Evolutionary conservation across 2,329 filamentous ascomycete species (phyloP).

Genomic region (Pseudocercospora crystallina): DNA sequence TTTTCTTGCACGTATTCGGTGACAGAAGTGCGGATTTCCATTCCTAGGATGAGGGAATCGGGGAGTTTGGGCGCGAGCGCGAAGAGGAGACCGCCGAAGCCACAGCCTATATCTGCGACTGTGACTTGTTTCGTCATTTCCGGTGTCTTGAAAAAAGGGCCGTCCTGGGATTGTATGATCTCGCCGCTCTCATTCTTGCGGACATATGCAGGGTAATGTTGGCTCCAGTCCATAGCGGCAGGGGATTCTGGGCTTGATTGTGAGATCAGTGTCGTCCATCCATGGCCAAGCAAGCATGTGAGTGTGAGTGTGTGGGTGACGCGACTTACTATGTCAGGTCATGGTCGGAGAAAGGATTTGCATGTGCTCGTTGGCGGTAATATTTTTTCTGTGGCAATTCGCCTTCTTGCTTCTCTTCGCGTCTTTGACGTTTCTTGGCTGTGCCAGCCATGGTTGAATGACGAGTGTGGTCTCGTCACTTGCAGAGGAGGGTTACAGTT

Average conservation of each 20-base stretch:
- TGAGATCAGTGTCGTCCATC: conserved; percentile 18
- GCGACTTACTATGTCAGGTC: conserved; percentile 77
- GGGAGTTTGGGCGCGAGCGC: conserved; percentile 80
- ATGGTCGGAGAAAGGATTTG: conserved; percentile 97
- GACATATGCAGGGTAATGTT: conserved; percentile 72
- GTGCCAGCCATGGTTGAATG: conserved; percentile 34
- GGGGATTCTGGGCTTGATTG: conserved; percentile 70
- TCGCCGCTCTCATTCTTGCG: conserved; percentile 25
- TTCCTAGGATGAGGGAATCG: conserved; percentile 77
- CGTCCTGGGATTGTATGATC: conserved; percentile 1
- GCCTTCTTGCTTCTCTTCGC: conserved; percentile 47
- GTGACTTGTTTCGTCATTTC: conserved; percentile 70
- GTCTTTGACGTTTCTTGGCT: conserved; percentile 44
- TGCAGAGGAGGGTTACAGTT: background rate
- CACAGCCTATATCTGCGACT: conserved; percentile 94
- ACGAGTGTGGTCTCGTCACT: background rate
- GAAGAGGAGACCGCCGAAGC: conserved; percentile 87
- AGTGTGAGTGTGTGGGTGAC: background rate
- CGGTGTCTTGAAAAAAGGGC: background rate
- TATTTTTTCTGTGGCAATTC: conserved; percentile 89
- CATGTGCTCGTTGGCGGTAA: conserved; percentile 93
- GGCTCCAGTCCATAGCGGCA: conserved; percentile 85
- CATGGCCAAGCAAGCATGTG: background rate
- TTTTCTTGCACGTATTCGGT: conserved; percentile 87
- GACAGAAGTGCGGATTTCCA: conserved; percentile 91